Conservation (phyloP, 169 alveolate species). For the Cryptosporidium muris region DNA sequence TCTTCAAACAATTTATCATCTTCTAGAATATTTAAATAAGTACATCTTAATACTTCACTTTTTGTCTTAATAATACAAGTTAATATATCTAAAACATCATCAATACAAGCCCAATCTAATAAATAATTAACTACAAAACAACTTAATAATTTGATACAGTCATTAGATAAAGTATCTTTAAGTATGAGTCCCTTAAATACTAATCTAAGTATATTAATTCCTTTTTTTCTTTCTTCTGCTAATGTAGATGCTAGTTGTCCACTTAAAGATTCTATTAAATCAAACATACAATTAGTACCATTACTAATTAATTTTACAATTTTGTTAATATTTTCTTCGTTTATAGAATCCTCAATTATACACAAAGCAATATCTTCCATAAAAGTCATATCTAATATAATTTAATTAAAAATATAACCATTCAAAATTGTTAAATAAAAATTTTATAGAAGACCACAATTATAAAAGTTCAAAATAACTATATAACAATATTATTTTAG, state of each 20-base stretch:
- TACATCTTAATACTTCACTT: not conserved
- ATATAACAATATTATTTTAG: not conserved
- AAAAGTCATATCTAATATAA: not conserved
- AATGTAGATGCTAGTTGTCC: constrained; percentile 43
- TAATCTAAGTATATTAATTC: constrained; percentile 24
- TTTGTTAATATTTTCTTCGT: constrained; percentile 12
- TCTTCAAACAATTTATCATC: constrained; percentile 45
- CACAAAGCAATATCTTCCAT: constrained; percentile 19
- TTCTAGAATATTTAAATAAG: constrained; percentile 33
- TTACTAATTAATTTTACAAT: constrained; percentile 6
- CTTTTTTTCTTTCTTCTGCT: constrained; percentile 43
- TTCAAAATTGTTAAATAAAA: not conserved
- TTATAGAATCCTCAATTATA: constrained; percentile 9
- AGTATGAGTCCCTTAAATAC: constrained; percentile 28
- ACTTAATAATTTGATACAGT: constrained; percentile 24
- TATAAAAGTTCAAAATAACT: constrained; percentile 5
- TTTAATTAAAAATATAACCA: not conserved
- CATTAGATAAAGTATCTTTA: constrained; percentile 14
- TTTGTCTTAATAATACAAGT: constrained; percentile 9
- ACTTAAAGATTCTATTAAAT: constrained; percentile 17
- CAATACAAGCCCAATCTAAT: constrained; percentile 65
- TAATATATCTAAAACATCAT: constrained; percentile 34
- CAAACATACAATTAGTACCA: constrained; percentile 4
- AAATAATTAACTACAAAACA: constrained; percentile 57
- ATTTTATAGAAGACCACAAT: not conserved